Evolutionary conservation across 1,284 basidiomycete genomes (phyloP), one percentile per base, ranked within the genome.

Genomic region (Microbotryomycetes sp.): DNA sequence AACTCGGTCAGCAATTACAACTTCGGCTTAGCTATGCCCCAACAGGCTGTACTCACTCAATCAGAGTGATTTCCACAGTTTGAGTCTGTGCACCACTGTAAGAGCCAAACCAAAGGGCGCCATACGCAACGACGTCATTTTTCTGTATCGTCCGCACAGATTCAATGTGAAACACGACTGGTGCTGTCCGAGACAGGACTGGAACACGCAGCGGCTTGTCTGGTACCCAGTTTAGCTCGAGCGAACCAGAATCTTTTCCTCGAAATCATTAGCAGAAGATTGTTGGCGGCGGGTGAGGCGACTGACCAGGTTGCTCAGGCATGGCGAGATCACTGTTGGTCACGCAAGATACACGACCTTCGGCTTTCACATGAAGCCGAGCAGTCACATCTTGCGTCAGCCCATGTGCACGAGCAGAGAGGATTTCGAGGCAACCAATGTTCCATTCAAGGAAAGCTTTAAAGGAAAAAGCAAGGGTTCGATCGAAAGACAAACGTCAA

Each of bases 401-500:
- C 24, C 26, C 48, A 29, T 27, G 26, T 21, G 29, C 9, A 2
- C 45, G n/a, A n/a, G 56, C 60, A 21, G 28, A 13, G 16, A 62
- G 7, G 6, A 64, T 13, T 31, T 60, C 52, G n/a, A 64, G 15
- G 3, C 57, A 52, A 2, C 62, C 62, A 28, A 64, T 46, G 4
- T 46, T 50, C 62, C 62, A 64, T 18, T 64, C 62, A 16, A 54
- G 58, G 6, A 64, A 21, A 6, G 46, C 57, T 57, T n/a, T 23
- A 5, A 47, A 24, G 3, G 15, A 29, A 11, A 26, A 18, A 2
- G 26, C 35, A 1, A 21, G 11, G 16, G 30, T 41, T n/a, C n/a
- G n/a, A n/a, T n/a, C n/a, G n/a, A n/a, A n/a, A n/a, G n/a, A n/a
- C n/a, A n/a, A n/a, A n/a, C n/a, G n/a, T n/a, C n/a, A n/a, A n/a